A percentile compares a stretch with the other conserved stretches of the same genome.
phyloP scores from a whole-genome alignment of 2,329 filamentous ascomycete species.

The Pseudogymnoascus pannorum region DNA sequence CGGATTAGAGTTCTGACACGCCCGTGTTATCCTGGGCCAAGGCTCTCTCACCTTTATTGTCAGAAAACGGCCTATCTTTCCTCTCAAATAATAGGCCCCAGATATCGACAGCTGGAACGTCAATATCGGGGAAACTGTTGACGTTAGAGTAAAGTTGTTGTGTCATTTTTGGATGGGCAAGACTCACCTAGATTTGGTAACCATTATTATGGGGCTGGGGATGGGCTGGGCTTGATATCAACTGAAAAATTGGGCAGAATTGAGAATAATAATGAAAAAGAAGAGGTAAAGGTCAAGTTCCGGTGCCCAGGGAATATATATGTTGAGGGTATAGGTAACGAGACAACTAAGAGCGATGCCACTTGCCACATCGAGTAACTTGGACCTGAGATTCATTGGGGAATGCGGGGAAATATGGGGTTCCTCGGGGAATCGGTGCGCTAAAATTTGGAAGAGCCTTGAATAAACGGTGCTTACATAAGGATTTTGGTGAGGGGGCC shows the following conservation, averaged over 20 bases:
- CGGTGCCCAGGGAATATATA: slow-evolving; percentile 23
- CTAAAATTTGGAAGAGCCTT: not conserved
- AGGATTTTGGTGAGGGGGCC: not conserved
- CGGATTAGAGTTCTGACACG: slow-evolving; percentile 8
- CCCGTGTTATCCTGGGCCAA: not conserved
- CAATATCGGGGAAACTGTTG: slow-evolving; percentile 47
- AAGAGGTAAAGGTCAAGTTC: slow-evolving; percentile 22
- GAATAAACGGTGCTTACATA: not conserved
- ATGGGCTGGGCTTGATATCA: slow-evolving; percentile 8
- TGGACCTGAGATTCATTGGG: slow-evolving; percentile 8
- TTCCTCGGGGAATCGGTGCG: not conserved
- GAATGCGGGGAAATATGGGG: slow-evolving; percentile 6
- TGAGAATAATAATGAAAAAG: slow-evolving; percentile 21
- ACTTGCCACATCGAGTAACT: slow-evolving; percentile 17
- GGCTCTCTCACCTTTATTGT: slow-evolving; percentile 65
- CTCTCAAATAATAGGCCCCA: slow-evolving; percentile 74
- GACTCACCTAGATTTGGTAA: slow-evolving; percentile 7
- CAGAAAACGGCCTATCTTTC: slow-evolving; percentile 56
- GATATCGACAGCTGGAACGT: slow-evolving; percentile 68
- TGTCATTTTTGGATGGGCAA: not conserved
- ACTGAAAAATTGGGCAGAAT: slow-evolving; percentile 24
- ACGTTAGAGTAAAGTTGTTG: slow-evolving; percentile 6
- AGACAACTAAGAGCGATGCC: slow-evolving; percentile 20
- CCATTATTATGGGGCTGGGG: slow-evolving; percentile 15
- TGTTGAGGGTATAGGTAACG: slow-evolving; percentile 18